These are phyloP conservation scores for Daldinia vernicosa DNA, from an alignment of 495 filamentous ascomycete species.

Conservation along the genomic window DNA sequence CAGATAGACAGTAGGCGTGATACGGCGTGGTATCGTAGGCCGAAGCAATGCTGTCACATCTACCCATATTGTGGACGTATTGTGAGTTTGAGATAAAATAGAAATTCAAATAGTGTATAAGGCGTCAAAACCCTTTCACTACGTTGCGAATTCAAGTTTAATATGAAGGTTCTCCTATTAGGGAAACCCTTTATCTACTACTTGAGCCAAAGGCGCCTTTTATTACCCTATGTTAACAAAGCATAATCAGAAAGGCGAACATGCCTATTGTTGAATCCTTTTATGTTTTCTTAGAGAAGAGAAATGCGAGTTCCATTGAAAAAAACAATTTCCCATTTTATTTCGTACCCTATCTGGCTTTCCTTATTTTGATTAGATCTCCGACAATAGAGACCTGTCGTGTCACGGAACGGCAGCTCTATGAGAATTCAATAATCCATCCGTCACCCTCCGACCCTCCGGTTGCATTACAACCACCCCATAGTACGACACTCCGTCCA, in stretches of 20 bases:
- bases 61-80: constrained; percentile 3
- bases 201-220: neutral
- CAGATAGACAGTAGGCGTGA: constrained; percentile 31
- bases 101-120: neutral
- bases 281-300: neutral
- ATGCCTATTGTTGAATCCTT: constrained; percentile 1
- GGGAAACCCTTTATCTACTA: constrained; percentile 12
- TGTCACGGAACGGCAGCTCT: neutral
- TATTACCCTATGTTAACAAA: neutral
- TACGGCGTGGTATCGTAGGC: constrained; percentile 34
- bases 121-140: neutral
- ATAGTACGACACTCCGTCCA: constrained; percentile 57
- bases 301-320: neutral
- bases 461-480: constrained; percentile 61
- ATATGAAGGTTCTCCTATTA: constrained; percentile 2
- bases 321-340: neutral
- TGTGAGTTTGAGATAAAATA: neutral
- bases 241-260: constrained; percentile 2
- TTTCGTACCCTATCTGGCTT: neutral
- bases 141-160: neutral
- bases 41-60: neutral
- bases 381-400: neutral
- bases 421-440: constrained; percentile 58
- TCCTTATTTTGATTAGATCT: neutral
- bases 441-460: constrained; percentile 61